These are phyloP conservation scores for Leptomonas seymouri DNA, from an alignment of 208 protist species.

Conservation along the genomic window DNA sequence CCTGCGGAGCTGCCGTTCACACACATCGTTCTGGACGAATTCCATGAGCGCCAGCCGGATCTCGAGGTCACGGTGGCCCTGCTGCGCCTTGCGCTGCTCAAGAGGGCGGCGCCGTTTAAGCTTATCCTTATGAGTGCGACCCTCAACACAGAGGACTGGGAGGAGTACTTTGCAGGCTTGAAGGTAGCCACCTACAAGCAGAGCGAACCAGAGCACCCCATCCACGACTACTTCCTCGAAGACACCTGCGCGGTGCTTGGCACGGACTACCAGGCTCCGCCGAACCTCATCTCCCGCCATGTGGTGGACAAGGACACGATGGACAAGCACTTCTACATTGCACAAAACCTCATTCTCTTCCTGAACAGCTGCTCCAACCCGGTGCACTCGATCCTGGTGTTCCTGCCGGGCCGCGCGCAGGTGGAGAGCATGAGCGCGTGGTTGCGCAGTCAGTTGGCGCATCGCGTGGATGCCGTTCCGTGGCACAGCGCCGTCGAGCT, in stretches of 20 bases:
- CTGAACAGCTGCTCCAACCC: conserved; percentile 58
- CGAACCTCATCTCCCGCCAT: conserved; percentile 32
- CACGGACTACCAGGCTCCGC: conserved; percentile 47
- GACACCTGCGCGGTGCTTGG: conserved; percentile 75
- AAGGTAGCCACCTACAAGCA: conserved; percentile 81
- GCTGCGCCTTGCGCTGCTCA: conserved; percentile 77
- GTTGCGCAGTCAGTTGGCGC: conserved; percentile 57
- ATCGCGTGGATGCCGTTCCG: conserved; percentile 72
- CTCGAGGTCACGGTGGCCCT: conserved; percentile 91
- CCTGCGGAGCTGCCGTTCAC: conserved; percentile 66
- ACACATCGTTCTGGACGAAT: conserved; percentile 95
- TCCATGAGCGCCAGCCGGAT: conserved; percentile 95
- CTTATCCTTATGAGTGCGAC: conserved; percentile 93
- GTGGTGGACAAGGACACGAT: conserved; percentile 62
- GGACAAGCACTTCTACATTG: conserved; percentile 65
- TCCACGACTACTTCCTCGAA: conserved; percentile 90
- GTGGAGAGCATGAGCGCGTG: conserved; percentile 55
- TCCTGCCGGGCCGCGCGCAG: conserved; percentile 90
- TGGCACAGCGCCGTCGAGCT: conserved; percentile 89
- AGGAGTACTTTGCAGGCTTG: conserved; percentile 82
- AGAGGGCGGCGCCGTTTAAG: conserved; percentile 55
- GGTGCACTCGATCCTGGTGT: conserved; percentile 91
- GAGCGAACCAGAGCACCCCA: conserved; percentile 68
- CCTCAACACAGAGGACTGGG: conserved; percentile 87
- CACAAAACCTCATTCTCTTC: conserved; percentile 66